These are phyloP conservation scores for Buddleja alternifolia DNA, from an alignment of 257 asterid species.

Conservation along the genomic window DNA sequence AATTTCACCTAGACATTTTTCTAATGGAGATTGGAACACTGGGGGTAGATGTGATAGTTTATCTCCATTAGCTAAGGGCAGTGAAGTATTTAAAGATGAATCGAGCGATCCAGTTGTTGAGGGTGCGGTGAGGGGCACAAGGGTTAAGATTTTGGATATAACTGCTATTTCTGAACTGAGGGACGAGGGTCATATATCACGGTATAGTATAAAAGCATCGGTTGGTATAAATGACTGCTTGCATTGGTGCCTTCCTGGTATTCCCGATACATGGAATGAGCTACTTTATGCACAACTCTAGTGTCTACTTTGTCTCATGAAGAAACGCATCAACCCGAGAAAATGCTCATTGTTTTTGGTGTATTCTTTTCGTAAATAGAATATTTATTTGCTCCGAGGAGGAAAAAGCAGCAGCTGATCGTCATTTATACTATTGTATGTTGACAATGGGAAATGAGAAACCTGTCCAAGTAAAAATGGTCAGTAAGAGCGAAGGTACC, in stretches of 20 bases:
- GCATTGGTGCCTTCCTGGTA: conserved; percentile 86
- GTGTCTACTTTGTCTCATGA: conserved; percentile 12
- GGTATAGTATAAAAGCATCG: conserved; percentile 57
- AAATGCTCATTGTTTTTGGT: conserved; percentile 5
- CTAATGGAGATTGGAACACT: conserved; percentile 76
- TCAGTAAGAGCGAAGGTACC: conserved; percentile 15
- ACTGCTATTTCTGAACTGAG: conserved; percentile 77
- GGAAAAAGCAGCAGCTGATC: neutral
- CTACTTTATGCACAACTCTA: conserved; percentile 57
- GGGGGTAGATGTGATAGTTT: conserved; percentile 71
- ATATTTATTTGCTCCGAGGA: neutral
- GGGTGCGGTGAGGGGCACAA: conserved; percentile 66
- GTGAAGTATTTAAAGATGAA: conserved; percentile 47
- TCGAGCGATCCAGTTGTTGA: conserved; percentile 61
- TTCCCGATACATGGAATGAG: conserved; percentile 89
- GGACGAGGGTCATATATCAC: conserved; percentile 74
- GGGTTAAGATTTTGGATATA: conserved; percentile 67
- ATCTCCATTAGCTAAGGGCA: conserved; percentile 53
- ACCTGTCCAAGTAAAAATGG: conserved; percentile 14
- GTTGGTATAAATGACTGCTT: conserved; percentile 73
- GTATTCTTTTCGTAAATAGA: conserved; percentile 4
- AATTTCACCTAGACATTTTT: conserved; percentile 74
- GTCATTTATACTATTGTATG: neutral
- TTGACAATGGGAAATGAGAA: conserved; percentile 12
- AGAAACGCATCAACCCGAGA: conserved; percentile 6